Base-by-base conservation (phyloP, 805 yeast genomes). In the Trichomonascus vanleenenianus region DNA sequence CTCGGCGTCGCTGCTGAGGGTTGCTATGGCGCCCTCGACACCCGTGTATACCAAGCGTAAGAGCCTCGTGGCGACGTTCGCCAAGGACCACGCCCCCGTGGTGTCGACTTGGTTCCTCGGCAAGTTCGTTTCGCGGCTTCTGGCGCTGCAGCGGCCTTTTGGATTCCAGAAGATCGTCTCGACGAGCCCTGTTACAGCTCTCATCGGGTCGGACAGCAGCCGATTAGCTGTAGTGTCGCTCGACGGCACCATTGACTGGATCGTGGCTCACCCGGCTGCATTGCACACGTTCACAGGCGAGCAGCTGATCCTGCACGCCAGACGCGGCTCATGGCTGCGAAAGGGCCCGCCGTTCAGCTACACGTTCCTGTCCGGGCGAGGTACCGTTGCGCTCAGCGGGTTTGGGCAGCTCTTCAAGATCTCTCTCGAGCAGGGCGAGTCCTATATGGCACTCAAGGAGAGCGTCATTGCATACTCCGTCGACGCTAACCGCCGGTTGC, bases 221-320 rank as follows among this genome's bases (percentile, higher is more conserved):
- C 44, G 50, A 2, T 68, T 69, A 40, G 56, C 70, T 3, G 62
- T 72, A 10, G 51, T 74, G 4, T 57, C 68, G 15, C 59, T 65
- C 12, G 65, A 66, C 45, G 69, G 70, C 18, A 52, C 65, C 4
- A 60, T 64, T 22, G 64, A 63, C 42, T 75, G 80, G 80, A 59
- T 58, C 3, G 59, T 76, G 10, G 50, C 66, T 16, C 57, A 61
- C 32, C 66, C 68, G 30, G 52, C 61, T 15, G 63, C 63, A 35
- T 49, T 75, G 4, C 62, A 71, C 22, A 74, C 79, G 15, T 75
- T 74, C 71, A 56, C 73, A 2, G 79, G 71, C 35, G 51, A 57
- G 18, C 55, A 63, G 18, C 53, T 67, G 31, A 30, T 36, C 20
- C 30, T 43, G 14, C 25, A 37, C 12, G 41, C 41, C 30, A 42